Percentiles rank a stretch among this genome's conserved stretches.
These are phyloP conservation scores for Melaleuca quinquenervia DNA, from an alignment of 345 rosid species.

Conservation along the genomic window DNA sequence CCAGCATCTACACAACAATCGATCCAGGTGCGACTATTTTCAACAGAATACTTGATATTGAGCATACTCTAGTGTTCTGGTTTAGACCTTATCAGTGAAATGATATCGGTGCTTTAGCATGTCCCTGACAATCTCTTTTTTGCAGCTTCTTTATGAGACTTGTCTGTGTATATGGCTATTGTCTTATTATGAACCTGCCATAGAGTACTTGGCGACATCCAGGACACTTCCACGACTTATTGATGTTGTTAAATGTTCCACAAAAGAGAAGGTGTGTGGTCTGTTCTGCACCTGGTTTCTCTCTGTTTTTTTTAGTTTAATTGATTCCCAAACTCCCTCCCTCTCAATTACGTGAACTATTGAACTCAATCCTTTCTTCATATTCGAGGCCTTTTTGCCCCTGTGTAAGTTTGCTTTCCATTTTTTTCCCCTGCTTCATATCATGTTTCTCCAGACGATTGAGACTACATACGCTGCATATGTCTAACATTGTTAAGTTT, in stretches of 20 bases:
- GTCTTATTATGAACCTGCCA: conserved; percentile 87
- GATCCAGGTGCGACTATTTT: conserved; percentile 46
- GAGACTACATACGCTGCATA: not conserved
- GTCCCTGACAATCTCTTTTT: not conserved
- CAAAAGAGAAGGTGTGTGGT: conserved; percentile 78
- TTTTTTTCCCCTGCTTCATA: not conserved
- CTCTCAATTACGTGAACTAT: not conserved
- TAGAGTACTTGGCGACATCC: conserved; percentile 80
- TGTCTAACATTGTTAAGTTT: not conserved
- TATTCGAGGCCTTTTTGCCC: not conserved
- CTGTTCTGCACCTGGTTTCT: not conserved
- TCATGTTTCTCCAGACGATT: not conserved
- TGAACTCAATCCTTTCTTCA: not conserved
- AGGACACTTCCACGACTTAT: conserved; percentile 66
- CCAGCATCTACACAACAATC: conserved; percentile 98
- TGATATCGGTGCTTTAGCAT: not conserved
- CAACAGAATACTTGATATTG: not conserved
- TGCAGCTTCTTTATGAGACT: conserved; percentile 92
- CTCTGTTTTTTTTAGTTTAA: not conserved
- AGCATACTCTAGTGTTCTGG: not conserved
- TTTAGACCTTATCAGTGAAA: not conserved
- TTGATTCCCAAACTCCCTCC: not conserved
- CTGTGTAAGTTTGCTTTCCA: not conserved
- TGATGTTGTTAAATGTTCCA: conserved; percentile 80
- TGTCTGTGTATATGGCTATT: conserved; percentile 93